Conservation (phyloP, 192 early-diverging fungal genomes). For the Backusella morwellensis region DNA sequence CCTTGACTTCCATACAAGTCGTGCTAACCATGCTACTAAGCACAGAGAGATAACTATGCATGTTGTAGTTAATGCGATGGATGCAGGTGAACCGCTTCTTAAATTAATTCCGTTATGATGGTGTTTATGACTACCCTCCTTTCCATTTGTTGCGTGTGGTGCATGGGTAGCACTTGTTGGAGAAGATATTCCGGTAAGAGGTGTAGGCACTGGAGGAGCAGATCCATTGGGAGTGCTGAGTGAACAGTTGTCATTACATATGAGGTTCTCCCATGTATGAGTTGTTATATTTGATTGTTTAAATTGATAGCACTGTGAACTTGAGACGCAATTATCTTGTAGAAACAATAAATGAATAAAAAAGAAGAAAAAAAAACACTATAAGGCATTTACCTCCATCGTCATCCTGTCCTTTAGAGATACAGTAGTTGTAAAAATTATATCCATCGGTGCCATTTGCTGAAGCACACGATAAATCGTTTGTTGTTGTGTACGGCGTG, state of each 20-base stretch:
- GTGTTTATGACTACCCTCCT: not conserved
- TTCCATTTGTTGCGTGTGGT: not conserved
- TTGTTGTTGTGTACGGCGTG: not conserved
- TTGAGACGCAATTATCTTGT: conserved; percentile 13
- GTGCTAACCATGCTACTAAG: not conserved
- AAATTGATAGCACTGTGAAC: conserved; percentile 21
- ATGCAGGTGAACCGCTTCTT: not conserved
- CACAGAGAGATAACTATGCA: not conserved
- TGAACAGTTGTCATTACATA: conserved; percentile 8
- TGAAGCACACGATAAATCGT: not conserved
- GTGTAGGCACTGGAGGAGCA: conserved; percentile 6
- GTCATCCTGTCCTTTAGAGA: conserved; percentile 15
- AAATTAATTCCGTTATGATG: not conserved
- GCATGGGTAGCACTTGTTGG: not conserved
- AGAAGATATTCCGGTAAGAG: not conserved
- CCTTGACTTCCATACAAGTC: not conserved
- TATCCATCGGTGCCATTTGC: conserved; percentile 3
- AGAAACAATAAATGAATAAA: not conserved
- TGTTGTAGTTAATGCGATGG: not conserved
- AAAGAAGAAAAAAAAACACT: not conserved
- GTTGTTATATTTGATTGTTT: not conserved
- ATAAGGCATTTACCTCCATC: conserved; percentile 1
- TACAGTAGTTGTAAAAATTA: conserved; percentile 19
- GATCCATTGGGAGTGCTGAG: not conserved
- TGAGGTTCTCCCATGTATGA: conserved; percentile 7